Evolutionary conservation across 805 yeast species (phyloP), one percentile per base, ranked within the genome.

Genomic region (Metschnikowia peoriensis): DNA sequence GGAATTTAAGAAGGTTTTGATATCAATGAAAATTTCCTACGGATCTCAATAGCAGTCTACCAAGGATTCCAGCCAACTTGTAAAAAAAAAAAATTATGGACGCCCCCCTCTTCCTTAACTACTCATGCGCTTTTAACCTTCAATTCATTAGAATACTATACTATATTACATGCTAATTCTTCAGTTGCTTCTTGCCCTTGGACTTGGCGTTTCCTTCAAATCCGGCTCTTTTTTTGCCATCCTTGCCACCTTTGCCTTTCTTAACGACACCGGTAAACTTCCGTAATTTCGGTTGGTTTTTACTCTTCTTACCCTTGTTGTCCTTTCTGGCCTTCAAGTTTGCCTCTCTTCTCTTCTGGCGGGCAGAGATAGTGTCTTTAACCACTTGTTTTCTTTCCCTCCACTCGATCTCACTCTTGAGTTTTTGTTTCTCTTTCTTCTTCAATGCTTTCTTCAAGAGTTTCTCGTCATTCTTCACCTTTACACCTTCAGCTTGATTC

Each of bases 381-480:
- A 94, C 97, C 38, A 79, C 79, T 61, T 85, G 88, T 66, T 88
- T 86, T 59, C 99, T 82, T 47, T 93, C 97, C 58, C 75, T 80
- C 99, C 99, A 94, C 69, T 93, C 96, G 47, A 83, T 75, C 63
- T 90, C 96, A 52, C 96, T 86, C 75, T 85, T 89, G 64, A 88
- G 81, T 76, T 94, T 94, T 65, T 80, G 79, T 55, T 88, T 83
- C 61, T 89, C 93, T 66, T 90, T 89, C 61, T 88, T 80, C 73
- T 88, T 91, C 55, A 93, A 70, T 2, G 97, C 89, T 68, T 89
- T 93, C 63, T 85, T 86, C 69, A 94, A 79, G 61, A 94, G 73
- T 65, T 83, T 85, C 67, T 93, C 98, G 68, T 93, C 96, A 69
- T 94, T 97, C 61, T 87, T 88, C 44, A 93, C 75, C 68, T 90